Conservation (phyloP, 139 green algal species). For the Chlamydomonas sp. region DNA sequence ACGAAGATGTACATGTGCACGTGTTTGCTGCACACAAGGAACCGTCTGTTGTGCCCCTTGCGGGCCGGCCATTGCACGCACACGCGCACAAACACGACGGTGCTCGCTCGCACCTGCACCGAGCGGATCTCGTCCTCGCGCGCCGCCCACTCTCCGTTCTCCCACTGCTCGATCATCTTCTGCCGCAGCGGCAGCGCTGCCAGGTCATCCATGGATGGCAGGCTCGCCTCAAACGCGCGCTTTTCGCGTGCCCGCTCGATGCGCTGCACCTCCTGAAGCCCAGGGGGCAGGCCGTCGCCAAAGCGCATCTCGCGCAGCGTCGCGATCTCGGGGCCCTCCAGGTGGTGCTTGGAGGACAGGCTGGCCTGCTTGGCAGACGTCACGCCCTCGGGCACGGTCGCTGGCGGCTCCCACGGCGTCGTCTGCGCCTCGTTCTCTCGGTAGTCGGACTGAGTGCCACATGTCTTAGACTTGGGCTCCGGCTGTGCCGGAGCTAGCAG, state of each 20-base stretch:
- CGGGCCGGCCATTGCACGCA: no score
- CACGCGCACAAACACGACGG: no score
- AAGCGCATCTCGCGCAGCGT: constrained; percentile 57
- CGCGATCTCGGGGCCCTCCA: constrained; percentile 61
- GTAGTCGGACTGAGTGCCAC: constrained; percentile 71
- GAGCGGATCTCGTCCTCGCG: constrained; percentile 59
- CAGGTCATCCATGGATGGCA: constrained; percentile 59
- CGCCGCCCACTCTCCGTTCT: constrained; percentile 65
- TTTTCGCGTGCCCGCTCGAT: constrained; percentile 55
- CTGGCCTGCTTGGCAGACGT: constrained; percentile 49
- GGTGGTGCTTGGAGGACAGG: constrained; percentile 39
- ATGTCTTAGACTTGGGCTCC: constrained; percentile 31
- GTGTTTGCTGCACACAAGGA: no score
- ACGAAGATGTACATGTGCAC: no score
- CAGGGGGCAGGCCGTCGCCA: constrained; percentile 52
- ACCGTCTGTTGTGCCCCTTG: no score
- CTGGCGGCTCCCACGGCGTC: constrained; percentile 53
- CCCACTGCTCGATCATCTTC: constrained; percentile 72
- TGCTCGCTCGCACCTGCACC: no score
- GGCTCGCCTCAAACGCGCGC: constrained; percentile 62
- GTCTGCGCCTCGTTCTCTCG: constrained; percentile 72
- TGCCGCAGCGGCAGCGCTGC: constrained; percentile 55
- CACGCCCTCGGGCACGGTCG: constrained; percentile 35
- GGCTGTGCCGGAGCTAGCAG: constrained; percentile 11
- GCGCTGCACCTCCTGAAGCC: constrained; percentile 26